phyloP scores from a whole-genome alignment of 1,284 basidiomycete genomes.

The Mycosarcoma maydis region DNA sequence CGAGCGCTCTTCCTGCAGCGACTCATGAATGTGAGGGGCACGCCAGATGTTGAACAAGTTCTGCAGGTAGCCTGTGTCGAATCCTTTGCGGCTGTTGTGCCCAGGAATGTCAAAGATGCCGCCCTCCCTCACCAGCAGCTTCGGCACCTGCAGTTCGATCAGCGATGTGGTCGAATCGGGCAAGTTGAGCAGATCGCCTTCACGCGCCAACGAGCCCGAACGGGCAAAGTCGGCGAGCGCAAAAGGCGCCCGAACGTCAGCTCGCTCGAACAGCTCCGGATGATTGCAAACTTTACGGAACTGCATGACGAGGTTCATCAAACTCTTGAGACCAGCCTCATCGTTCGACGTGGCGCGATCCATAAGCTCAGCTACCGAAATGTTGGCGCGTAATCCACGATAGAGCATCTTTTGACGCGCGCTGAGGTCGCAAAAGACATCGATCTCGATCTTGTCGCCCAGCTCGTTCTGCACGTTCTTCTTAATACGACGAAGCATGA shows the following conservation, averaged over 20 bases:
- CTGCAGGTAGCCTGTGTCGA: slow-evolving; percentile 74
- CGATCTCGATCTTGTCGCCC: slow-evolving; percentile 99
- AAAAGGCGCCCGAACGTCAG: slow-evolving; percentile 92
- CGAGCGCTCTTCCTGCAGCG: slow-evolving; percentile 73
- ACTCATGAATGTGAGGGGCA: slow-evolving; percentile 79
- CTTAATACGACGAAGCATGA: slow-evolving; percentile 98
- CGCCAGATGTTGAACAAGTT: slow-evolving; percentile 92
- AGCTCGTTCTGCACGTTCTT: slow-evolving; percentile 99
- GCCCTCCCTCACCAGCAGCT: slow-evolving; percentile 81
- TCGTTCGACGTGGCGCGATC: slow-evolving; percentile 90
- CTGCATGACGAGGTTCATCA: slow-evolving; percentile 99
- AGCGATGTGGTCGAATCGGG: slow-evolving; percentile 86
- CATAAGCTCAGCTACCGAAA: slow-evolving; percentile 92
- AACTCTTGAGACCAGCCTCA: slow-evolving; percentile 85
- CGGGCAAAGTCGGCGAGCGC: slow-evolving; percentile 86
- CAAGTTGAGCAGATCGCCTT: slow-evolving; percentile 83
- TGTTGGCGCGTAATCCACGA: slow-evolving; percentile 86
- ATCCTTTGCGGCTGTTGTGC: slow-evolving; percentile 72
- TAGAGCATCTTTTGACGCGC: slow-evolving; percentile 94
- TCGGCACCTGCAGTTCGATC: slow-evolving; percentile 82
- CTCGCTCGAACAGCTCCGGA: slow-evolving; percentile 96
- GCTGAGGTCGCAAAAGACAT: slow-evolving; percentile 92
- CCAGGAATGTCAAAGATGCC: slow-evolving; percentile 78
- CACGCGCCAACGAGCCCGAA: slow-evolving; percentile 82
- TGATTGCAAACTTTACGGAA: slow-evolving; percentile 99